Evolutionary conservation across 768 basidiomycete genomes (phyloP).

Genomic region (Hortiboletus flavorubellus): DNA sequence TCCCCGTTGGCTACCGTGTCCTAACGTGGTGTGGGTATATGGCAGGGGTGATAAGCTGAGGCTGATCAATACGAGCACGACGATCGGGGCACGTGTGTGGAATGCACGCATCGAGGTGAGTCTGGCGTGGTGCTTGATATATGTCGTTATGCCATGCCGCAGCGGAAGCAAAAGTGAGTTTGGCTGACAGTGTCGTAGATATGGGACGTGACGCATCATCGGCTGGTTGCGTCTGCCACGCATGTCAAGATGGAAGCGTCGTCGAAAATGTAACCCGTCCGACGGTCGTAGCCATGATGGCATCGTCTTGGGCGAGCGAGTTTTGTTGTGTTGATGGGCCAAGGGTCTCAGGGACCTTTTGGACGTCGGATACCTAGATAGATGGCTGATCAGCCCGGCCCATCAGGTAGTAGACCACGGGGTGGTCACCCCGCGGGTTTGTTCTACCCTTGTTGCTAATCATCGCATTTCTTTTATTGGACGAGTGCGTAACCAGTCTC

Average conservation of each 20-base stretch:
- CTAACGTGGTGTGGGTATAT: not conserved
- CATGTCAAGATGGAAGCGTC: constrained; percentile 36
- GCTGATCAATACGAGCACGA: constrained; percentile 39
- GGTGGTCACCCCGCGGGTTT: no score
- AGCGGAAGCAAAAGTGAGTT: not conserved
- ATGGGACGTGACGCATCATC: constrained; percentile 38
- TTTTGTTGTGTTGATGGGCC: not conserved
- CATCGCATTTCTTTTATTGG: no score
- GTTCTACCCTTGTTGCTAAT: not conserved
- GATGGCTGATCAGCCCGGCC: not conserved
- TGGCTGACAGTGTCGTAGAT: constrained; percentile 28
- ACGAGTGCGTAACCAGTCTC: not conserved
- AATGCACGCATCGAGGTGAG: constrained; percentile 42
- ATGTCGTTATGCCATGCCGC: no score
- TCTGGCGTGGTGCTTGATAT: not conserved
- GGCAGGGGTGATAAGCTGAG: constrained; percentile 44
- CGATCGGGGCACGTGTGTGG: constrained; percentile 27
- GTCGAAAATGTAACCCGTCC: constrained; percentile 16
- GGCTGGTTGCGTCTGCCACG: constrained; percentile 41
- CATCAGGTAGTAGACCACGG: not conserved
- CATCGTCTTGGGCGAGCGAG: not conserved
- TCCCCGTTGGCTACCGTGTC: not conserved
- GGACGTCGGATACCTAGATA: not conserved
- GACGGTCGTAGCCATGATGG: not conserved
- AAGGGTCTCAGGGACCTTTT: not conserved